Evolutionary conservation across 2,329 filamentous ascomycete genomes (phyloP).

Genomic region (Botrytis fabae): DNA sequence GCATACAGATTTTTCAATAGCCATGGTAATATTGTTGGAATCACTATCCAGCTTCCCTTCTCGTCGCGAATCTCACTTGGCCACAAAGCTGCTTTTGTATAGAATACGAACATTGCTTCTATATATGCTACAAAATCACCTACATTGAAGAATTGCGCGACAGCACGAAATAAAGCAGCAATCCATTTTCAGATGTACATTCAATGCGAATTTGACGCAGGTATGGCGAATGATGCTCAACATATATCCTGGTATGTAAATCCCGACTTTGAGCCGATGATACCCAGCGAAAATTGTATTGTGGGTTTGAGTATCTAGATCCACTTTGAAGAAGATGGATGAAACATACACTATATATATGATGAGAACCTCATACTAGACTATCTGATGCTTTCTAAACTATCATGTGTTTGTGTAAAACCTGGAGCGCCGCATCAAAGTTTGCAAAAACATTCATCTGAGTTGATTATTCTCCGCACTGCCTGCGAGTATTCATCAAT

Average conservation of each 20-base stretch:
- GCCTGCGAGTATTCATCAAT: background rate
- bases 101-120: background rate
- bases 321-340: background rate
- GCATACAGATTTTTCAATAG: background rate
- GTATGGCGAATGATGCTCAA: slow-evolving; percentile 7
- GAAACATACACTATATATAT: background rate
- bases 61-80: background rate
- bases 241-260: background rate
- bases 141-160: background rate
- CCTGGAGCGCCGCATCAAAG: fast-evolving
- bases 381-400: background rate
- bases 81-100: slow-evolving; percentile 3
- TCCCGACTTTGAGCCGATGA: background rate
- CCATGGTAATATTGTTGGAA: background rate
- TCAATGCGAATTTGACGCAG: slow-evolving; percentile 6
- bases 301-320: background rate
- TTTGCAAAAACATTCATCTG: background rate
- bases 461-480: background rate
- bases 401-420: background rate
- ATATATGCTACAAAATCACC: background rate
- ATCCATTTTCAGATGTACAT: background rate
- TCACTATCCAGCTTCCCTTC: background rate
- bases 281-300: background rate
- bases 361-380: background rate
- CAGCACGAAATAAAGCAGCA: background rate